A percentile compares a stretch with the other conserved stretches of the same genome.
Conservation (phyloP, 192 early-diverging fungal genomes). For the Jimgerdemannia flammicorona region DNA sequence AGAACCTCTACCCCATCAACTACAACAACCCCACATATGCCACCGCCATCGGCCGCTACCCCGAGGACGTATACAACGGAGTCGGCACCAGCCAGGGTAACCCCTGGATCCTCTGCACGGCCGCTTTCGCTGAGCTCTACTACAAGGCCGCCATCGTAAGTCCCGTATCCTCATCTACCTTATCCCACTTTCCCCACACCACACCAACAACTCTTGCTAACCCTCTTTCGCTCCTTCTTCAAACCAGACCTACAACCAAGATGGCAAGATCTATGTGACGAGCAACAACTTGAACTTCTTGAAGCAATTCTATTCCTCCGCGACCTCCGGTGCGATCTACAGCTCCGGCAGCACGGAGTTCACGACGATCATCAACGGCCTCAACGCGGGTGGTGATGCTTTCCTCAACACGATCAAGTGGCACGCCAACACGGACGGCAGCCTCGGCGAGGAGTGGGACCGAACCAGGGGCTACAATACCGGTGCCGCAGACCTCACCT, state of each 20-base stretch:
- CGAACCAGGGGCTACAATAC: constrained; percentile 45
- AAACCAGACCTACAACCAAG: constrained; percentile 8
- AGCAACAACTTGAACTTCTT: constrained; percentile 34
- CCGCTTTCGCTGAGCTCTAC: constrained; percentile 58
- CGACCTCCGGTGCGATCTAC: constrained; percentile 10
- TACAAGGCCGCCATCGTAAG: constrained; percentile 40
- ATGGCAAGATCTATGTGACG: constrained; percentile 28
- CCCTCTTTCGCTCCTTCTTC: no score
- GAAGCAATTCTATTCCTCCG: constrained; percentile 20
- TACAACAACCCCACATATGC: constrained; percentile 20
- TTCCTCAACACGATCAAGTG: constrained; percentile 51
- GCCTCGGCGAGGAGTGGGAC: constrained; percentile 64
- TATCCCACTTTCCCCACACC: background rate
- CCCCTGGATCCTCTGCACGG: constrained; percentile 71
- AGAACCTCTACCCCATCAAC: constrained; percentile 49
- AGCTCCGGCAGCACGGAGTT: constrained; percentile 10
- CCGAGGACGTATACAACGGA: constrained; percentile 76
- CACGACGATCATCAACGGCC: constrained; percentile 21
- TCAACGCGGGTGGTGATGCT: constrained; percentile 49
- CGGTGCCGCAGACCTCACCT: constrained; percentile 67
- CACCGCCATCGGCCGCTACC: constrained; percentile 68
- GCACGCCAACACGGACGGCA: constrained; percentile 47
- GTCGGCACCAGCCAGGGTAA: constrained; percentile 55
- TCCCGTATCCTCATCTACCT: background rate
- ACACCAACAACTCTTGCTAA: no score